Evolutionary conservation across 2,329 filamentous ascomycete species (phyloP).

Genomic region (Talaromyces sp.): DNA sequence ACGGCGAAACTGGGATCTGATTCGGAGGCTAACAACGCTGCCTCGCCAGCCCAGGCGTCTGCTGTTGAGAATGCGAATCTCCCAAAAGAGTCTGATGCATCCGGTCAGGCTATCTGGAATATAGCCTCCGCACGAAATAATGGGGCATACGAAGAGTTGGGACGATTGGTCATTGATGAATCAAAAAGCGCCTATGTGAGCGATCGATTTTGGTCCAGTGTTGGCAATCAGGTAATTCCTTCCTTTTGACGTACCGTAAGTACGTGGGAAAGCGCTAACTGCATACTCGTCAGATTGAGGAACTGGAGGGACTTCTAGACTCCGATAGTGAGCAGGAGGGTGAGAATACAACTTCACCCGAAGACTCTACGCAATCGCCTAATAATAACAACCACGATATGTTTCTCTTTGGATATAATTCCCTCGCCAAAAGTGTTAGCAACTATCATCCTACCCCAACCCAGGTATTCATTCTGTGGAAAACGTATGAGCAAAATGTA

Average conservation of each 20-base stretch:
- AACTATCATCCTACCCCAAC: conserved; percentile 51
- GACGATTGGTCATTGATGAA: conserved; percentile 55
- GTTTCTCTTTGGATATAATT: conserved; percentile 58
- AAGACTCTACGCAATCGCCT: conserved; percentile 30
- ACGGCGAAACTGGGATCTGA: conserved; percentile 4
- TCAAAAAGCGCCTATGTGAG: conserved; percentile 58
- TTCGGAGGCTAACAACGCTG: conserved; percentile 10
- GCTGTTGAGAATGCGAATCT: not conserved
- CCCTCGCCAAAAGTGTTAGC: conserved; percentile 51
- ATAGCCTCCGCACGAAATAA: not conserved
- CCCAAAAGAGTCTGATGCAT: not conserved
- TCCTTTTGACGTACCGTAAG: not conserved
- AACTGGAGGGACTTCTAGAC: conserved; percentile 57
- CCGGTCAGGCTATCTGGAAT: not conserved
- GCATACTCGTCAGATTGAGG: conserved; percentile 46
- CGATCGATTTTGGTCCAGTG: conserved; percentile 56
- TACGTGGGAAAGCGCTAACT: not conserved
- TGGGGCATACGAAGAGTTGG: conserved; percentile 40
- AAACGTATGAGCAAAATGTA: conserved; percentile 56
- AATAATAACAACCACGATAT: conserved; percentile 51
- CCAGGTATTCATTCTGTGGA: conserved; percentile 51
- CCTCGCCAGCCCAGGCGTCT: not conserved
- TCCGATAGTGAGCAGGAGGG: conserved; percentile 52
- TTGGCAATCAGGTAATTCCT: conserved; percentile 53
- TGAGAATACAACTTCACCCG: conserved; percentile 47